Evolutionary conservation across 2,329 filamentous ascomycete genomes (phyloP), one percentile per base, ranked within the genome.

Genomic region (Microascus cirrosus): DNA sequence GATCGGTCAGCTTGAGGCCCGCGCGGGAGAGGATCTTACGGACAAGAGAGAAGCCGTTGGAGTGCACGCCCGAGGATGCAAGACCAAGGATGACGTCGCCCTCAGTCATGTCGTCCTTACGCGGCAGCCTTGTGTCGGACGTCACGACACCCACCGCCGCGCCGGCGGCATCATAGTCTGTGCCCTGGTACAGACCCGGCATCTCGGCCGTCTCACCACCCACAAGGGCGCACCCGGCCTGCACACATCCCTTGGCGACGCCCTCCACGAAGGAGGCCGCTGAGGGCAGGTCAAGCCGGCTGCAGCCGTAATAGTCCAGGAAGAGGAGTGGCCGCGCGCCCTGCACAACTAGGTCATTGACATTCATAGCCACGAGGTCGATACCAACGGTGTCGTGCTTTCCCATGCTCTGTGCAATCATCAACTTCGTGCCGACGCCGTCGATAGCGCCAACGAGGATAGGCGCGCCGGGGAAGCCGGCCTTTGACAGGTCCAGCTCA

Each of bases 121-220:
- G 82, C 0, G 94, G 94, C 42, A 99, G 82, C 58, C 93, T 82
- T 55, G 81, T 77, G 5, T 80, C 81, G 36, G 81, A 74, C 39
- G 80, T 77, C 68, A 97, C 88, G 50, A 91, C 90, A 59, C 94
- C 94, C 53, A 95, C 86, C 20, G 93, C 93, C 45, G 88, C 89
- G 61, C 94, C 94, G 24, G 90, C 92, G 8, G 92, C 91, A 66
- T 99, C 94, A 70, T 97, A 99, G 68, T 95, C 90, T 55, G 90
- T 89, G 57, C 82, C 84, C 62, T 86, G 79, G 75, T 96, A 96
- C 77, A 97, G 90, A 58, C 92, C 92, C 0, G 93, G 93, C 94
- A 99, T 97, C 74, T 99, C 94, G 7, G 94, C 94, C 0, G 94
- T 99, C 74, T 99, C 94, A 52, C 94, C 94, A 45, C 94, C 94